Evolutionary conservation across 2,329 filamentous ascomycete genomes (phyloP), one percentile per base, ranked within the genome.

Genomic region (Clonostachys byssicola): DNA sequence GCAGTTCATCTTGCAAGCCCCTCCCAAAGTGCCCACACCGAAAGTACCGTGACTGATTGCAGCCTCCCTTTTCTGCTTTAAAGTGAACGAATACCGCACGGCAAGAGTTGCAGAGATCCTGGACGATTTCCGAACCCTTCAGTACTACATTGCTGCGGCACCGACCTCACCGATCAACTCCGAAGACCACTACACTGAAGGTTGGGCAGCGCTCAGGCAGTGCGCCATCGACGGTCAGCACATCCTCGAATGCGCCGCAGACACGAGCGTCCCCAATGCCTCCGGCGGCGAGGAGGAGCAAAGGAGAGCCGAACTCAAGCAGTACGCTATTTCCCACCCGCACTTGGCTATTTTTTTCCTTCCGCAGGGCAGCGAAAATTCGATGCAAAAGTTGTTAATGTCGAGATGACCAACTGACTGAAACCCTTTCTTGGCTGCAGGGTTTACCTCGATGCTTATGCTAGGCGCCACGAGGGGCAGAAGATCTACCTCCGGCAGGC

Each of bases 401-500:
- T 30, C 9, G 4, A 30, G 23, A 30, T 30, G 23, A 30, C 23
- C 23, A 30, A 30, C 23, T 30, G 23, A 30, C 23, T 4, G 23
- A 30, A 17, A 40, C 49, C 34, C 34, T 33, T 34, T 33, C 13
- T 36, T 39, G 12, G 23, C 16, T 13, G 49, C 50, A 83, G 80
- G 56, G 72, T 84, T 49, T 66, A 77, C 43, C 68, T 85, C 39
- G 82, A 86, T 55, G 78, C 80, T 18, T 81, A 75, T 55, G 71
- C 80, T 9, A 73, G 82, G 54, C 72, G 82, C 45, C 82, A 85
- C 61, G 78, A 84, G 56, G 80, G 68, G 30, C 81, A 83, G 54
- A 85, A 84, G 68, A 85, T 85, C 54, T 82, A 79, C 54, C 68
- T 81, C 49, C 74, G 81, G 34, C 82, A 85, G 59, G 70, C 68